Conservation (phyloP, 2,329 filamentous ascomycete genomes). For the Raffaelea ambrosiae region DNA sequence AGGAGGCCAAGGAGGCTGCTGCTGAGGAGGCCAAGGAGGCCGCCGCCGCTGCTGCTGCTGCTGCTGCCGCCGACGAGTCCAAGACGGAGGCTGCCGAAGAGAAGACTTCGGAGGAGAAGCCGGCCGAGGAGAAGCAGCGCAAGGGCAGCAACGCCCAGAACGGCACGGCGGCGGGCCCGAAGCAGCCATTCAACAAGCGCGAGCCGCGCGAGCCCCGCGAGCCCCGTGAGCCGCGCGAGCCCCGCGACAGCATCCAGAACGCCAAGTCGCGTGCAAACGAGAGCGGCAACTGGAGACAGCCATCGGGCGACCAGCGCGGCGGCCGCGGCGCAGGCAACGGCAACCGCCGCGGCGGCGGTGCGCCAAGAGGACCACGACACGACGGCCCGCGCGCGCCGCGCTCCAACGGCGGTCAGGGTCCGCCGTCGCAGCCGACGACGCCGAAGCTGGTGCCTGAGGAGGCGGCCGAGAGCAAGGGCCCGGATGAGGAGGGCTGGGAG, state of each 20-base stretch:
- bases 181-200: constrained; percentile 24
- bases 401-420: constrained; percentile 32
- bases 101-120: constrained; percentile 20
- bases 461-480: constrained; percentile 14
- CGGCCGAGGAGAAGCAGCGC: constrained; percentile 17
- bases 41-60: constrained; percentile 10
- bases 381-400: constrained; percentile 38
- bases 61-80: background rate
- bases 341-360: constrained; percentile 19
- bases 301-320: constrained; percentile 37
- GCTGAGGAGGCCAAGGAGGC: constrained; percentile 12
- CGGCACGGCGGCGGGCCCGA: constrained; percentile 14
- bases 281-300: constrained; percentile 51
- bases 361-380: constrained; percentile 34
- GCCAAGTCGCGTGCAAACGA: constrained; percentile 48
- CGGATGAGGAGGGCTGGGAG: constrained; percentile 55
- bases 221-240: constrained; percentile 27
- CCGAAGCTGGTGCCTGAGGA: constrained; percentile 21
- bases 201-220: constrained; percentile 20
- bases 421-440: constrained; percentile 20
- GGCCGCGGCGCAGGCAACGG: constrained; percentile 32
- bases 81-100: background rate
- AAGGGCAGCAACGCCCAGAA: constrained; percentile 17
- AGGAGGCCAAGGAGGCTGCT: background rate
- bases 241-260: constrained; percentile 36